These are phyloP conservation scores for Oxyria digyna DNA, from an alignment of 148 eudicot species.

Conservation along the genomic window DNA sequence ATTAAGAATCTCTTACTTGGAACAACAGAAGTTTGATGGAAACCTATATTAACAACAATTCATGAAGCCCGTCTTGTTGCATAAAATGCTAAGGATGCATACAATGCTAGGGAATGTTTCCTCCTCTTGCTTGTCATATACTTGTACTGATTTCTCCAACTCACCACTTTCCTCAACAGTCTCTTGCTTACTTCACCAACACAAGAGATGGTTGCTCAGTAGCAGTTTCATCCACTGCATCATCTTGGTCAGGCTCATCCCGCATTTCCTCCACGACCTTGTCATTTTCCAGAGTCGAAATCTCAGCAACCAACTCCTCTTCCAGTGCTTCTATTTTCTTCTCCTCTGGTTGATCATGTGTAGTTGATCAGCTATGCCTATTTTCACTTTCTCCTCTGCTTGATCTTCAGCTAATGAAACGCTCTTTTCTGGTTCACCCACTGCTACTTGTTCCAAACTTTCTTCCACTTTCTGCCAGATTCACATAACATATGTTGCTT, in stretches of 20 bases:
- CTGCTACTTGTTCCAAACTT: constrained; percentile 27
- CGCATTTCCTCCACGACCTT: too few relatives aligned
- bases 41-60: too few relatives aligned
- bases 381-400: constrained; percentile 13
- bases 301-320: background rate
- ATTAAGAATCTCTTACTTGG: too few relatives aligned
- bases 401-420: constrained; percentile 8
- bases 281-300: too few relatives aligned
- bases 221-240: background rate
- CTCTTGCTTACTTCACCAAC: constrained; percentile 15
- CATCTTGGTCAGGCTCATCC: too few relatives aligned
- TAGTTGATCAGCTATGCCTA: constrained; percentile 14
- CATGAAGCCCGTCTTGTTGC: too few relatives aligned
- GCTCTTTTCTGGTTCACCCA: too few relatives aligned
- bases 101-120: too few relatives aligned
- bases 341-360: constrained; percentile 19
- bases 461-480: constrained; percentile 25
- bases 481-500: background rate
- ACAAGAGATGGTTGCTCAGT: background rate
- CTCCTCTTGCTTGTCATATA: too few relatives aligned
- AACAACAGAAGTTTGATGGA: too few relatives aligned
- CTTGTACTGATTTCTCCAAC: too few relatives aligned
- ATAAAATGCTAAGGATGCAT: too few relatives aligned
- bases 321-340: constrained; percentile 12
- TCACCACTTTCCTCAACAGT: background rate